phyloP scores from a whole-genome alignment of 2,329 filamentous ascomycete species.

The Fusarium sterilihyphosum region DNA sequence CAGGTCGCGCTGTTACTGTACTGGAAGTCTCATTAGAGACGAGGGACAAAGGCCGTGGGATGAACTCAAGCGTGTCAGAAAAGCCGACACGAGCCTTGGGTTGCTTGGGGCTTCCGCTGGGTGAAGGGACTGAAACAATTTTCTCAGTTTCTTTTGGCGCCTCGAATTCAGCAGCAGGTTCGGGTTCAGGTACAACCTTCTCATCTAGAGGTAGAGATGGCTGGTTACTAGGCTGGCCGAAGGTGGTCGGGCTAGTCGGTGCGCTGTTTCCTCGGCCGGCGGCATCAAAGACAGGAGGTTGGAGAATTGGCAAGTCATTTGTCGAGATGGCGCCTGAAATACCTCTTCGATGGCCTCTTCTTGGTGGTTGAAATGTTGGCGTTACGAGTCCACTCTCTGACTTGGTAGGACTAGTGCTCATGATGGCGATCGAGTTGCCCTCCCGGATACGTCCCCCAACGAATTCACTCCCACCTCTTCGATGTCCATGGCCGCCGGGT shows the following conservation, averaged over 20 bases:
- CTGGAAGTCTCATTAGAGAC: constrained; percentile 87
- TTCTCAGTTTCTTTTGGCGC: constrained; percentile 7
- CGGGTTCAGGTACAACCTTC: constrained; percentile 3
- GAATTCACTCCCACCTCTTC: constrained; percentile 86
- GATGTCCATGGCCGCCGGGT: constrained; percentile 75
- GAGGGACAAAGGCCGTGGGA: constrained; percentile 82
- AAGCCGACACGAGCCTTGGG: constrained; percentile 79
- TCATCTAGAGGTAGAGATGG: constrained; percentile 29
- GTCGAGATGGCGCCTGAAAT: constrained; percentile 83
- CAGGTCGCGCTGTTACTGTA: constrained; percentile 74
- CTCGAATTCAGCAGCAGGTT: not conserved
- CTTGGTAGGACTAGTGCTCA: constrained; percentile 77
- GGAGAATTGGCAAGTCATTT: constrained; percentile 81
- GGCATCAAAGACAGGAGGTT: constrained; percentile 61
- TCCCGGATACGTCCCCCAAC: constrained; percentile 76
- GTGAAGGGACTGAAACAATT: not conserved
- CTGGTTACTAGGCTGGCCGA: constrained; percentile 44
- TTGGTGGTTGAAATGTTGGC: constrained; percentile 63
- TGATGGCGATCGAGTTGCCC: constrained; percentile 66
- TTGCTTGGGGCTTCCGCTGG: constrained; percentile 35
- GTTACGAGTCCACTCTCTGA: constrained; percentile 67
- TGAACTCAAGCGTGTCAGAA: constrained; percentile 84
- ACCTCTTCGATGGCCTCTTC: constrained; percentile 76
- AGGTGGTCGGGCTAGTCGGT: constrained; percentile 67
- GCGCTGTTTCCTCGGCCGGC: constrained; percentile 69